phyloP scores from a whole-genome alignment of 306 rosid genomes.

The Quercus wislizeni region DNA sequence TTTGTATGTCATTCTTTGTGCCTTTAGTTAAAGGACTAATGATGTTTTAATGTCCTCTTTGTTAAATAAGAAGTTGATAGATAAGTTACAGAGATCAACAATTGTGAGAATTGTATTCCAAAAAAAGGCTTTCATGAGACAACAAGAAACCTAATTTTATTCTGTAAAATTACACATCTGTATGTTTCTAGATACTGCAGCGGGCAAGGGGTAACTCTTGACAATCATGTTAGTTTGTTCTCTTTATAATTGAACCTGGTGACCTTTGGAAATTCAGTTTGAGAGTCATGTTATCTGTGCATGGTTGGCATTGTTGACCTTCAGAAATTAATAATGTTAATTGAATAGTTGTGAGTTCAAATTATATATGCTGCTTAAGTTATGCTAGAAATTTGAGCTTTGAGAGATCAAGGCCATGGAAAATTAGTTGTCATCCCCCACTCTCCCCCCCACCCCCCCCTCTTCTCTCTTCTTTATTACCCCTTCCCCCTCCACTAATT shows the following conservation, averaged over 20 bases:
- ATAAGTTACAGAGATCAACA: not conserved
- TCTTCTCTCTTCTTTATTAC: too few species aligned
- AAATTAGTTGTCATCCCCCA: not conserved
- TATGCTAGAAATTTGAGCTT: not conserved
- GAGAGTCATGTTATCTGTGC: too few species aligned
- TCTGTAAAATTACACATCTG: too few species aligned
- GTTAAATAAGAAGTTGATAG: not conserved
- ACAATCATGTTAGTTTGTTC: not conserved
- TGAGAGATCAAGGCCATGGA: not conserved
- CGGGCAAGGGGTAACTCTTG: not conserved
- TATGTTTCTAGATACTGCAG: not conserved
- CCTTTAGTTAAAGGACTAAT: not conserved
- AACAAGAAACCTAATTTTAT: not conserved
- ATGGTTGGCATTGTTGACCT: not conserved
- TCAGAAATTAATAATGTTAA: not conserved
- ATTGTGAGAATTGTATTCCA: not conserved
- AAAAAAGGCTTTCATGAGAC: not conserved
- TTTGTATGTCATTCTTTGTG: not conserved
- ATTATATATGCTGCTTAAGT: not conserved
- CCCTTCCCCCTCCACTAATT: not conserved
- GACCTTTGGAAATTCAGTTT: not conserved
- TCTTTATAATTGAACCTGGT: not conserved
- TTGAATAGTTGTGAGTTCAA: not conserved
- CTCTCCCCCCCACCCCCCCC: not conserved
- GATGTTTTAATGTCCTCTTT: not conserved